These are phyloP conservation scores for Yamadazyma diospyri DNA, from an alignment of 1,139 yeast species.

Conservation along the genomic window DNA sequence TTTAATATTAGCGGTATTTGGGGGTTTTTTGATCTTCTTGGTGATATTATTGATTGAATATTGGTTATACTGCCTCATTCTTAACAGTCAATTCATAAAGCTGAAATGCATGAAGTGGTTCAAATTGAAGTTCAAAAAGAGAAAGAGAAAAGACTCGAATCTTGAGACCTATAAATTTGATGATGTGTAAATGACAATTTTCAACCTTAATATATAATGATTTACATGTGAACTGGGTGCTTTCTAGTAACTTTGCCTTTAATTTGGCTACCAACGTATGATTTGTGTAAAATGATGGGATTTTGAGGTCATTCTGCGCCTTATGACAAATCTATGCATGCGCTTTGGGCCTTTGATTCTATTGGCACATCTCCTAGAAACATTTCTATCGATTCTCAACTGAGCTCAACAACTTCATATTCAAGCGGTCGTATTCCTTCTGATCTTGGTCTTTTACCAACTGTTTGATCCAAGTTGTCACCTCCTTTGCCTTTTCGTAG, in stretches of 20 bases:
- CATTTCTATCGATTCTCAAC: conserved; percentile 28
- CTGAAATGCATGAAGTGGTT: conserved; percentile 4
- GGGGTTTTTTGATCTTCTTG: conserved; percentile 61
- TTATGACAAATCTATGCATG: no score
- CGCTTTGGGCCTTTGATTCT: no score
- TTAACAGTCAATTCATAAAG: conserved; percentile 6
- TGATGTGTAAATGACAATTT: conserved; percentile 5
- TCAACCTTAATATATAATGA: background rate
- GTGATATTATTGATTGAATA: conserved; percentile 60
- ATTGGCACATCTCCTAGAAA: no score
- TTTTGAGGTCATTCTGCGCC: no score
- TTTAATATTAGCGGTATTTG: conserved; percentile 62
- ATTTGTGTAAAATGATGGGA: no score
- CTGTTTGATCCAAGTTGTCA: conserved; percentile 62
- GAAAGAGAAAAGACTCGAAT: conserved; percentile 56
- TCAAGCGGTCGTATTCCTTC: conserved; percentile 26
- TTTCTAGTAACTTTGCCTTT: no score
- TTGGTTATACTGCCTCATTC: conserved; percentile 45
- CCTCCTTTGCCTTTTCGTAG: conserved; percentile 53
- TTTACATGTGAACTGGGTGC: no score
- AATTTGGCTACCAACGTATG: no score
- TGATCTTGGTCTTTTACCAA: conserved; percentile 55
- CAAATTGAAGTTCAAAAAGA: conserved; percentile 19
- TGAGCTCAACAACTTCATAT: conserved; percentile 34
- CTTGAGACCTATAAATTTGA: conserved; percentile 16